Percentiles rank a stretch among this genome's conserved stretches.
phyloP scores from a whole-genome alignment of 1,284 basidiomycete genomes.

The Rhodotorula sp. region DNA sequence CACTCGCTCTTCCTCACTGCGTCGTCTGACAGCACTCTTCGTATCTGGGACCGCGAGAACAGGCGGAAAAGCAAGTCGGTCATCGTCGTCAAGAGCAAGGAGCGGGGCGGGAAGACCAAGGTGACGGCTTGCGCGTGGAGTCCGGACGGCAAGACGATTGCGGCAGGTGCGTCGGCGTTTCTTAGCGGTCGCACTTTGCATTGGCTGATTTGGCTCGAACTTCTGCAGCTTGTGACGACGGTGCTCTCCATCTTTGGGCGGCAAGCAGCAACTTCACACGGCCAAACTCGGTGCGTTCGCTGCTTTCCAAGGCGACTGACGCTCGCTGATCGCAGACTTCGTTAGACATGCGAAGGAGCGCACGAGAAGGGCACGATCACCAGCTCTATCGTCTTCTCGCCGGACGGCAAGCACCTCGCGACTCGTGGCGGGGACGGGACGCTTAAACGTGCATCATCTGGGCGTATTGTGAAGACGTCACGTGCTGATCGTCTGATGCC shows the following conservation, averaged over 20 bases:
- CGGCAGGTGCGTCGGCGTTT: constrained; percentile 42
- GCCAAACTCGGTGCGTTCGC: constrained; percentile 57
- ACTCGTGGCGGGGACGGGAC: constrained; percentile 90
- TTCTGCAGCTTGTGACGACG: constrained; percentile 77
- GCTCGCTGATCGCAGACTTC: neutral
- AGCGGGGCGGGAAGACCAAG: constrained; percentile 90
- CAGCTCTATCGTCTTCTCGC: constrained; percentile 76
- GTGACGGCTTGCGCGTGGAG: constrained; percentile 74
- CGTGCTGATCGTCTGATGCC: too few species aligned
- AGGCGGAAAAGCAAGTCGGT: constrained; percentile 87
- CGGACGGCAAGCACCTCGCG: constrained; percentile 75
- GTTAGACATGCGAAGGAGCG: constrained; percentile 65
- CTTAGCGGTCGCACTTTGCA: too few species aligned
- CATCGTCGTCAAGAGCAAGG: constrained; percentile 94
- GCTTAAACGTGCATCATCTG: constrained; percentile 87
- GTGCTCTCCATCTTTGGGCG: constrained; percentile 89
- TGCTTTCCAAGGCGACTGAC: too few species aligned
- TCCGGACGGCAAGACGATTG: constrained; percentile 78
- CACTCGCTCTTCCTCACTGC: constrained; percentile 80
- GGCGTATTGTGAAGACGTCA: too few species aligned
- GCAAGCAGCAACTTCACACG: constrained; percentile 86
- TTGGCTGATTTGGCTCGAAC: neutral
- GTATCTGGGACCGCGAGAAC: constrained; percentile 90
- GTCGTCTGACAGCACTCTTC: constrained; percentile 87
- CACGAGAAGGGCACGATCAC: constrained; percentile 79